Percentiles rank a stretch among this genome's conserved stretches.
phyloP scores from a whole-genome alignment of 768 basidiomycete species.

The Trametes cubensis region DNA sequence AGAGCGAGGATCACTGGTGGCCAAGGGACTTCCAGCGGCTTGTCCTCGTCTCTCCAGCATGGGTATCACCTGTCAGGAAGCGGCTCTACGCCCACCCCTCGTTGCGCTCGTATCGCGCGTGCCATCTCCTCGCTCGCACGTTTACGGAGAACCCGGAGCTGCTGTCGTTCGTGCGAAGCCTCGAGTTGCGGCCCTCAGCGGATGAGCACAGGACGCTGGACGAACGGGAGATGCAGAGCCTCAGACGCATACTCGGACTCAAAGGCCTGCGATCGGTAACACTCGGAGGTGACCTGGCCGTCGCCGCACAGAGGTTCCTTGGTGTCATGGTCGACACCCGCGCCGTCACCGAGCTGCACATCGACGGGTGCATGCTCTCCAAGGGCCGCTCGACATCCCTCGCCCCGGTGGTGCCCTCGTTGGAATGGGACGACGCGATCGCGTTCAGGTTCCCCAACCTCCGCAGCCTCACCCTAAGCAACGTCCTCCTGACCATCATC shows the following conservation, averaged over 20 bases:
- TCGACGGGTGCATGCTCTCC: conserved; percentile 47
- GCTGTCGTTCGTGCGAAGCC: conserved; percentile 40
- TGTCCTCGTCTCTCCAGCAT: conserved; percentile 52
- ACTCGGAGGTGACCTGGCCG: conserved; percentile 51
- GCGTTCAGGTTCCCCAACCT: conserved; percentile 49
- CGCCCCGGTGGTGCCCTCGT: conserved; percentile 36
- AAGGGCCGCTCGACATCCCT: conserved; percentile 26
- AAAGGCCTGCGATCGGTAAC: conserved; percentile 46
- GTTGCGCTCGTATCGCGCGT: conserved; percentile 45
- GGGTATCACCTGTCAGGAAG: conserved; percentile 48
- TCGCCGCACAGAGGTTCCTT: conserved; percentile 52
- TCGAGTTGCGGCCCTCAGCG: conserved; percentile 44
- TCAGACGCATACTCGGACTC: conserved; percentile 46
- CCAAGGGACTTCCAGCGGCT: conserved; percentile 50
- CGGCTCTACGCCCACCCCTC: conserved; percentile 49
- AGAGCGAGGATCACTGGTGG: conserved; percentile 55
- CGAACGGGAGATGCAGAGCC: conserved; percentile 38
- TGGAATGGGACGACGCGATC: conserved; percentile 59
- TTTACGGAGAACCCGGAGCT: conserved; percentile 43
- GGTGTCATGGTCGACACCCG: conserved; percentile 45
- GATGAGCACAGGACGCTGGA: conserved; percentile 22
- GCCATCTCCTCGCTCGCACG: conserved; percentile 45
- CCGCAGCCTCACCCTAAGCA: conserved; percentile 44
- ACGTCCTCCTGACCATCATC: conserved; percentile 48
- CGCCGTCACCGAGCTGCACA: conserved; percentile 44